Evolutionary conservation across 2,329 filamentous ascomycete genomes (phyloP), one percentile per base, ranked within the genome.

Genomic region (Hypomyces rosellus): DNA sequence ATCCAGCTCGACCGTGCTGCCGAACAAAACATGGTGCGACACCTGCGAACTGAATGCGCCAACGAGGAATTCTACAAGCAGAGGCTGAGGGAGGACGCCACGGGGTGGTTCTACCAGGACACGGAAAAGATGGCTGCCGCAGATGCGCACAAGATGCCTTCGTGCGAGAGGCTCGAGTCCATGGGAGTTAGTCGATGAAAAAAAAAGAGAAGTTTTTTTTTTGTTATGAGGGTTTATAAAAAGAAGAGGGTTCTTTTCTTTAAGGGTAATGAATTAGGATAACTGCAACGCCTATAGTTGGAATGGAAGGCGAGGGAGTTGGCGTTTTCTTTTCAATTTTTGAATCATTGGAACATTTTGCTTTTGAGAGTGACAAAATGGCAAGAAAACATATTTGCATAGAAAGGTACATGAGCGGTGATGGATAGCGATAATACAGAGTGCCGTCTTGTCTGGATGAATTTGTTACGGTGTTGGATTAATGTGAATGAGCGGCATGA

Each of bases 61-160:
- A 74, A 74, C 49, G 91, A 99, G 71, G 72, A 81, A 55, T 70
- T 78, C 44, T 73, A 78, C 46, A 79, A 85, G 67, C 78, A 83
- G 63, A 76, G 82, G 56, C 74, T 90, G 68, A 74, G 84, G 55
- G 83, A 95, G 56, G 85, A 88, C 44, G 90, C 91, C 0, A 82
- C 87, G 59, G 91, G 91, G 3, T 96, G 90, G 86, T 89, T 96
- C 63, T 90, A 82, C 66, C 81, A 84, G 49, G 89, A 96, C 61
- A 76, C 82, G 47, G 84, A 85, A 55, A 90, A 89, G 74, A 81
- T 95, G 81, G 80, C 84, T 54, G 69, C 81, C 52, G 91, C 91
- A 30, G 69, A 75, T 34, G 67, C 68, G 15, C 77, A 71, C 54
- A 70, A 73, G 54, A 76, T 75, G 72, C 71, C 72, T 14, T 73